These are phyloP conservation scores for Durusdinium trenchii DNA, from an alignment of 73 alveolate genomes.

Conservation along the genomic window DNA sequence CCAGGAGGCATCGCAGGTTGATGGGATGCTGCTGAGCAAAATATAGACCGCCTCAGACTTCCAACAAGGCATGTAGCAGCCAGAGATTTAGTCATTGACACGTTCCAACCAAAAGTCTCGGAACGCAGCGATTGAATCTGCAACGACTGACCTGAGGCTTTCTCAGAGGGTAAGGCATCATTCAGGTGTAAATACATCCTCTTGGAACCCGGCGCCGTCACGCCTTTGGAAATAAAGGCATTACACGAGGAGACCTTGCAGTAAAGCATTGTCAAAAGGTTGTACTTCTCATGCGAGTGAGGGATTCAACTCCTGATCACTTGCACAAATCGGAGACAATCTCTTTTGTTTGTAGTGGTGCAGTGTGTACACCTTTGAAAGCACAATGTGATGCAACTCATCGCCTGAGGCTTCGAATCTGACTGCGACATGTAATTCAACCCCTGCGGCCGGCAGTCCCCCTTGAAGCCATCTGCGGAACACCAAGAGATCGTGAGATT, in stretches of 20 bases:
- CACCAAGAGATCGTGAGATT: too few species aligned
- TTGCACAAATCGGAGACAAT: too few species aligned
- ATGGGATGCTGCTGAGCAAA: constrained; percentile 71
- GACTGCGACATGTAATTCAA: not conserved
- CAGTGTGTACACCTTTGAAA: not conserved
- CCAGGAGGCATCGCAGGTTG: constrained; percentile 67
- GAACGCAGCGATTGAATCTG: not conserved
- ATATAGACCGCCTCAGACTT: constrained; percentile 56
- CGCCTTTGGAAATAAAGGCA: constrained; percentile 36
- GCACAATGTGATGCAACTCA: not conserved
- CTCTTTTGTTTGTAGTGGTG: not conserved
- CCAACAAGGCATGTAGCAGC: not conserved
- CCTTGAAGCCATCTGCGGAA: not conserved
- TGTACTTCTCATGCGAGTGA: too few species aligned
- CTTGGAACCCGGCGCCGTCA: constrained; percentile 56
- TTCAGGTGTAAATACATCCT: too few species aligned
- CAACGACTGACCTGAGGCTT: constrained; percentile 36
- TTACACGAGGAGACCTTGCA: not conserved
- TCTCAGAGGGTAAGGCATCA: not conserved
- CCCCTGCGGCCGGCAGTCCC: not conserved
- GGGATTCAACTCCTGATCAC: too few species aligned
- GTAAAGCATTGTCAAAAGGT: not conserved
- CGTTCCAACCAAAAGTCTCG: not conserved
- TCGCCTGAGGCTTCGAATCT: not conserved
- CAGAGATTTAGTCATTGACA: not conserved